Percentiles rank a stretch among this genome's conserved stretches.
These are phyloP conservation scores for Wickerhamomyces canadensis DNA, from an alignment of 805 yeast genomes.

Conservation along the genomic window DNA sequence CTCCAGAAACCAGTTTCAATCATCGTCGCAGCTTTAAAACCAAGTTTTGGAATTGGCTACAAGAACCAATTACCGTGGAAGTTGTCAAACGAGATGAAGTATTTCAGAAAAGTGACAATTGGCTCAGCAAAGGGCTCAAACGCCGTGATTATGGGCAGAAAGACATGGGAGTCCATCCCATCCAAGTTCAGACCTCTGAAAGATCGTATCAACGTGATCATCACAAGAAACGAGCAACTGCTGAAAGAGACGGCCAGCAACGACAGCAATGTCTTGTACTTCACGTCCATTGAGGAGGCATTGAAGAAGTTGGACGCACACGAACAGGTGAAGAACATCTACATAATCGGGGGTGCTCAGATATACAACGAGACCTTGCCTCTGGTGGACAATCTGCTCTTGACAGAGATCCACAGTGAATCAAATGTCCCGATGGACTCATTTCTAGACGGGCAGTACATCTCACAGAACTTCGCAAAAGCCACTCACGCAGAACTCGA, in stretches of 20 bases:
- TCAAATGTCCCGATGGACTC: slow-evolving; percentile 56
- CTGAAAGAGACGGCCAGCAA: slow-evolving; percentile 14
- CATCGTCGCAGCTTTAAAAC: slow-evolving; percentile 82
- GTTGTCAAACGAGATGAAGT: slow-evolving; percentile 76
- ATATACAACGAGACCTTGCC: slow-evolving; percentile 54
- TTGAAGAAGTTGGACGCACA: slow-evolving; percentile 25
- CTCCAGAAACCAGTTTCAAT: slow-evolving; percentile 41
- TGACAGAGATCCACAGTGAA: slow-evolving; percentile 59
- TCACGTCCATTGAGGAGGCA: slow-evolving; percentile 41
- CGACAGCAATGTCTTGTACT: slow-evolving; percentile 25
- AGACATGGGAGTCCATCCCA: slow-evolving; percentile 95
- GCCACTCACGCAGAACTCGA: slow-evolving; percentile 30
- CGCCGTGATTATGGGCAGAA: slow-evolving; percentile 93
- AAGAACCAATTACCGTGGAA: slow-evolving; percentile 87
- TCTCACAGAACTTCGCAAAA: slow-evolving; percentile 32
- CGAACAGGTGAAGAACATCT: slow-evolving; percentile 49
- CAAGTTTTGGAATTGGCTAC: slow-evolving; percentile 78
- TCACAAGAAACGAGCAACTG: slow-evolving; percentile 60
- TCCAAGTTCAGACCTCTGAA: slow-evolving; percentile 75
- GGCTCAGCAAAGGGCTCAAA: slow-evolving; percentile 36
- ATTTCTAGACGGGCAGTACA: slow-evolving; percentile 40
- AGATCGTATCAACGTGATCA: slow-evolving; percentile 65
- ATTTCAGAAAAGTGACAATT: slow-evolving; percentile 71
- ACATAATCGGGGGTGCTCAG: slow-evolving; percentile 91
- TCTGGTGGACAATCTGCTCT: slow-evolving; percentile 47